These are phyloP conservation scores for Fusarium tupiense DNA, from an alignment of 2,329 filamentous ascomycete species.

Conservation along the genomic window DNA sequence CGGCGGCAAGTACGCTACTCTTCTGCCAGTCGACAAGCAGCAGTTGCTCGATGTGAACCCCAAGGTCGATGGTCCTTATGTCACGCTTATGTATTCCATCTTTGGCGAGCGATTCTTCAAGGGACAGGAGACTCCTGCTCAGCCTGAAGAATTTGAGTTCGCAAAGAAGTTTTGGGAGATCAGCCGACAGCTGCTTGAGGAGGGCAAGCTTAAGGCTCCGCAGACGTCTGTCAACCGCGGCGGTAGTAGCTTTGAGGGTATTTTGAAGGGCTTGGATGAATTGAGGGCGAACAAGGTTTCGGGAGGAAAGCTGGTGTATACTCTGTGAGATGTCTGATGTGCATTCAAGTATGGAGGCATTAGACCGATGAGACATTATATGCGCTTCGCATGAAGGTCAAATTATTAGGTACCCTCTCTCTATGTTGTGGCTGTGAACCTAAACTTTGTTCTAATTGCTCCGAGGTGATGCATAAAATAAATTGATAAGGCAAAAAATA, in stretches of 20 bases:
- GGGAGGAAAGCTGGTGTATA: slow-evolving; percentile 11
- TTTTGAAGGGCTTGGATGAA: slow-evolving; percentile 3
- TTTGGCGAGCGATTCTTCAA: slow-evolving; percentile 13
- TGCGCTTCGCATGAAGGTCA: not conserved
- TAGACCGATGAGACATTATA: not conserved
- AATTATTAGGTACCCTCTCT: too few relatives aligned
- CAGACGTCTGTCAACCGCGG: not conserved
- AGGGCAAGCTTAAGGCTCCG: not conserved
- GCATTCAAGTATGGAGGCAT: not conserved
- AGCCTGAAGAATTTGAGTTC: slow-evolving; percentile 13
- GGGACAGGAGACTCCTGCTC: not conserved
- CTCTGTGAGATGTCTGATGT: not conserved
- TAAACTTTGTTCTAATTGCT: not conserved
- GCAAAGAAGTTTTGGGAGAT: slow-evolving; percentile 10
- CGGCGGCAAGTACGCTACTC: slow-evolving; percentile 11
- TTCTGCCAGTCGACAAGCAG: not conserved
- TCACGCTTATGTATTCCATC: slow-evolving; percentile 14
- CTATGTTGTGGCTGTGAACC: not conserved
- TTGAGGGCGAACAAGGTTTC: slow-evolving; percentile 5
- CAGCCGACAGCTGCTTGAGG: not conserved
- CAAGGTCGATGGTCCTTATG: slow-evolving; percentile 6
- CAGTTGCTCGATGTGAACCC: not conserved
- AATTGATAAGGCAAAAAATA: not conserved
- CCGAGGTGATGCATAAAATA: accelerated
- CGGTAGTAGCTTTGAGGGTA: not conserved